Evolutionary conservation across 768 basidiomycete species (phyloP), one percentile per base, ranked within the genome.

Genomic region (Chalciporus sphaerocephalus): DNA sequence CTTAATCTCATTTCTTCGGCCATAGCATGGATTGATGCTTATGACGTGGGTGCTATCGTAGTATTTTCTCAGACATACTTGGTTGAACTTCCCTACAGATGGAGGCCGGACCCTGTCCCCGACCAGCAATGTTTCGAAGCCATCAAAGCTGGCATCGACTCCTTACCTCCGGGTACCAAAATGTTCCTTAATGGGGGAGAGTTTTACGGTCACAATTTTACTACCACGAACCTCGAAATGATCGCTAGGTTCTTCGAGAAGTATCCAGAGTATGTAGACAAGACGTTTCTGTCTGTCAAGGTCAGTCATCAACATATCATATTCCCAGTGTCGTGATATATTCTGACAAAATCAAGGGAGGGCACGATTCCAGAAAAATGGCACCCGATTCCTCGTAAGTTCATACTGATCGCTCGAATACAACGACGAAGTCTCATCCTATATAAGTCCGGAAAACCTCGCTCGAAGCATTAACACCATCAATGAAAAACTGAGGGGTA

Each of bases 91-190:
- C 13, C 20, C 15, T 36, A 1, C 47, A 69, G 68, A 20, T 77
- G 73, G 80, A 73, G 54, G 13, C 67, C 73, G 10, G 62, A 56
- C 15, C 68, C 70, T 9, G 62, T 73, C 27, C 65, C 78, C 2
- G 82, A 86, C 44, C 80, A 80, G 42, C 71, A 78, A 25, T 76
- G 75, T 8, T 84, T 87, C 50, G 77, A 74, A 17, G 68, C 79
- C 2, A 83, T 86, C 66, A 79, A 78, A 58, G 73, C 72, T 8
- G 73, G 72, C 6, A 54, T 78, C 46, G 67, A 73, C 27, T 59
- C 67, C 0, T 55, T 74, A 25, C 73, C 74, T 1, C 51, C 65
- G 0, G 75, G 72, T 13, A 62, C 60, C 25, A 78, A 79, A 56
- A 71, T 76, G 55, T 51, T 79, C 38, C 48, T 82, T 51, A 80